Evolutionary conservation across 306 rosid species (phyloP).

Genomic region (Medicago truncatula): DNA sequence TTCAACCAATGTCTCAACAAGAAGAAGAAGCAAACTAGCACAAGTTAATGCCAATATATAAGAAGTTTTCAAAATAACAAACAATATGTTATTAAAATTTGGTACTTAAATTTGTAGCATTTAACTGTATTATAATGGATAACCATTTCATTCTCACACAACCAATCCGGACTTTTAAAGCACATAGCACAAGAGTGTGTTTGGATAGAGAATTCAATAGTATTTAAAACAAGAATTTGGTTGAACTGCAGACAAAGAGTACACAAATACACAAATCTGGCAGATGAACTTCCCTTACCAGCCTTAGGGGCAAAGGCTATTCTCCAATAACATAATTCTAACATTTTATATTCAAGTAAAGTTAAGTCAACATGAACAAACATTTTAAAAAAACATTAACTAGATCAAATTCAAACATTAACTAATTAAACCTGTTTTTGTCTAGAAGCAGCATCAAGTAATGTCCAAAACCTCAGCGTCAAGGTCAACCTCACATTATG

Average conservation of each 20-base stretch:
- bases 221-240: not conserved
- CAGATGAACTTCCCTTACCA: no score
- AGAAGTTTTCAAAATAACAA: constrained; percentile 11
- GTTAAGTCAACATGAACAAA: no score
- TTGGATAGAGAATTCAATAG: constrained; percentile 2
- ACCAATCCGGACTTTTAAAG: constrained; percentile 11
- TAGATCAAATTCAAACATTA: no score
- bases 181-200: constrained; percentile 5
- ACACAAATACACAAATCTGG: no score
- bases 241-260: not conserved
- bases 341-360: no score
- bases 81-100: not conserved
- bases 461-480: no score
- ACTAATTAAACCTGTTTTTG: no score
- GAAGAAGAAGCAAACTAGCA: constrained; percentile 12
- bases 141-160: constrained; percentile 15
- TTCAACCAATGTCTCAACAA: constrained; percentile 21
- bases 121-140: constrained; percentile 2
- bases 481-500: no score
- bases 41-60: constrained; percentile 2
- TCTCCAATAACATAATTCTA: no score
- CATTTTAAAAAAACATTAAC: no score
- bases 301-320: no score
- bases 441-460: no score
- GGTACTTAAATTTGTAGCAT: not conserved